Base-by-base conservation (phyloP, 805 yeast species). In the Saccharomyces jurei region DNA sequence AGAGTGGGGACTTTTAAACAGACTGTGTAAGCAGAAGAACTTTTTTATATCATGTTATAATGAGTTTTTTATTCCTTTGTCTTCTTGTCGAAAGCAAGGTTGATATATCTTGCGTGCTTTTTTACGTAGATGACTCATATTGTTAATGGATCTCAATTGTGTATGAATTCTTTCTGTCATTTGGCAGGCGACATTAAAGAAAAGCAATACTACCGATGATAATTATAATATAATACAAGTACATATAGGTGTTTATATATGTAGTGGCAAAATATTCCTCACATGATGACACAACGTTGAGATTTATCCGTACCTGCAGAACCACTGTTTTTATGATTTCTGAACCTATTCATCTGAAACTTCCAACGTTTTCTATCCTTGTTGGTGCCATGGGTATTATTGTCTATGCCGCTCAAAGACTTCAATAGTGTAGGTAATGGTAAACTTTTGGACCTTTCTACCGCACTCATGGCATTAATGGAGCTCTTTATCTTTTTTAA, bases 371-470 rank as follows among this genome's bases (percentile, higher is more conserved):
- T 57, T 26, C 53, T 41, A 31, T 61, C 64, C 36, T n/a, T 48
- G 29, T 41, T 46, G 9, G 22, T 8, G 17, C 25, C 44, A 36
- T 36, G 22, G 10, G 44, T 36, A 21, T 49, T 36, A 6, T 57
- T 52, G 36, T 56, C 61, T 21, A 56, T 49, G 28, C 56, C 56
- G 48, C 63, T 62, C 31, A 59, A 52, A 1, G 66, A 52, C 46
- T 54, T 56, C 41, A 58, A 50, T 2, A 56, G 21, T 9, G 53
- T 52, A 4, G 66, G 65, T 50, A 61, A 49, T 10, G 72, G 71
- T 2, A 62, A 56, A 55, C 70, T 67, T 53, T 63, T 62, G 41
- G 69, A 60, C 54, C 71, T 65, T 55, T 66, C 71, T 8, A 68
- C 66, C 1, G 58, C 49, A 29, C 58, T 56, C 49, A 60, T 49